phyloP scores from a whole-genome alignment of 805 yeast species.

The Spathaspora passalidarum region DNA sequence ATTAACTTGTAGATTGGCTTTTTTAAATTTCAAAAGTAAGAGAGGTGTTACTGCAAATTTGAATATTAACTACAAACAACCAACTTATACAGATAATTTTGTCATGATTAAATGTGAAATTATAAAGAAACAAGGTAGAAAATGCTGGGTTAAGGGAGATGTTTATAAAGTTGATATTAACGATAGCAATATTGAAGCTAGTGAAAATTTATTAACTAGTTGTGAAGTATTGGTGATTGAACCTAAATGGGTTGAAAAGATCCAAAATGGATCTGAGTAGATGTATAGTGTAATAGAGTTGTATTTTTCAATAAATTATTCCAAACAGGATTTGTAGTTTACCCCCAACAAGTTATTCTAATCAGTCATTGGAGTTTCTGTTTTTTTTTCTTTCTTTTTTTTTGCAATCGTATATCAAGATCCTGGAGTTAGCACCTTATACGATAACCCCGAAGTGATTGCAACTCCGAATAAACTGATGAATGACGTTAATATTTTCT shows the following conservation, averaged over 20 bases:
- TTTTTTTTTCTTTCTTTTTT: no score
- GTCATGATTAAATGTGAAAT: constrained; percentile 34
- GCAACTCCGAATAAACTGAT: no score
- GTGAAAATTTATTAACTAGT: constrained; percentile 27
- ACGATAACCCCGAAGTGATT: no score
- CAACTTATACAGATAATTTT: constrained; percentile 29
- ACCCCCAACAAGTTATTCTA: no score
- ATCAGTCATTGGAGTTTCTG: no score
- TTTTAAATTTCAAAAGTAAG: constrained; percentile 36
- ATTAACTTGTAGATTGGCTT: constrained; percentile 40
- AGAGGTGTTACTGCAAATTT: constrained; percentile 44
- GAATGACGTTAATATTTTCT: background rate
- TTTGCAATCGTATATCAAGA: no score
- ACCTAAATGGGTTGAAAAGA: constrained; percentile 37
- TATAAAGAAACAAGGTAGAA: constrained; percentile 32
- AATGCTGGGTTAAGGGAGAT: constrained; percentile 37
- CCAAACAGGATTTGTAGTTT: no score
- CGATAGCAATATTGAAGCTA: constrained; percentile 17
- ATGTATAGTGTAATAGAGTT: no score
- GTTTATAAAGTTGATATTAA: constrained; percentile 21
- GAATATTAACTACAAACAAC: constrained; percentile 37
- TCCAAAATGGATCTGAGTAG: constrained; percentile 10
- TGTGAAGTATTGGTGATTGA: constrained; percentile 41
- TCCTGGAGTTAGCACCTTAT: background rate
- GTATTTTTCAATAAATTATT: no score